Evolutionary conservation across 257 asterid species (phyloP).

Genomic region (Rehmannia glutinosa): DNA sequence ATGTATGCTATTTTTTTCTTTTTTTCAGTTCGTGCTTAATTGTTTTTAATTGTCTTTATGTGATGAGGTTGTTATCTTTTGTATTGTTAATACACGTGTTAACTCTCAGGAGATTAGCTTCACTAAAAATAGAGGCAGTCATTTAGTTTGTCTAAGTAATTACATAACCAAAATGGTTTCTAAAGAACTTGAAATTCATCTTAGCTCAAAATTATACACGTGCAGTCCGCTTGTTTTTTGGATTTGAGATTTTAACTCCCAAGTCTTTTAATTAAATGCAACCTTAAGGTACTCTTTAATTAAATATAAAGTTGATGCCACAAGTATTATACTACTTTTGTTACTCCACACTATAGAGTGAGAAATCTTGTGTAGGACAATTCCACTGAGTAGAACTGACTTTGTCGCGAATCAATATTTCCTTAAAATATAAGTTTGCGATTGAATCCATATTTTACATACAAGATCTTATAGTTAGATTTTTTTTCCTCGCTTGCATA

Average conservation of each 20-base stretch:
- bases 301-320: too few species aligned
- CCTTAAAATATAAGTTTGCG: background rate
- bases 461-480: background rate
- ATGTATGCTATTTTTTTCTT: conserved; percentile 43
- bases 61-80: background rate
- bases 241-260: background rate
- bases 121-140: background rate
- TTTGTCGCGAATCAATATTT: background rate
- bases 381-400: background rate
- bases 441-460: background rate
- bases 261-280: background rate
- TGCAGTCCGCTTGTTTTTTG: background rate
- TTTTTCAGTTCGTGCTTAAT: background rate
- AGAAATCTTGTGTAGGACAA: background rate
- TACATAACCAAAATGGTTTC: background rate
- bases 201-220: background rate
- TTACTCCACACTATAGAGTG: background rate
- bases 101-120: background rate
- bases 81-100: background rate
- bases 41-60: background rate
- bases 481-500: background rate
- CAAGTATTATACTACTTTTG: background rate
- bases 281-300: background rate
- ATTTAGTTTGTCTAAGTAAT: conserved; percentile 3
- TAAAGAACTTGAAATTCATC: background rate